Base-by-base conservation (phyloP, 306 rosid species). In the Medicago lupulina region DNA sequence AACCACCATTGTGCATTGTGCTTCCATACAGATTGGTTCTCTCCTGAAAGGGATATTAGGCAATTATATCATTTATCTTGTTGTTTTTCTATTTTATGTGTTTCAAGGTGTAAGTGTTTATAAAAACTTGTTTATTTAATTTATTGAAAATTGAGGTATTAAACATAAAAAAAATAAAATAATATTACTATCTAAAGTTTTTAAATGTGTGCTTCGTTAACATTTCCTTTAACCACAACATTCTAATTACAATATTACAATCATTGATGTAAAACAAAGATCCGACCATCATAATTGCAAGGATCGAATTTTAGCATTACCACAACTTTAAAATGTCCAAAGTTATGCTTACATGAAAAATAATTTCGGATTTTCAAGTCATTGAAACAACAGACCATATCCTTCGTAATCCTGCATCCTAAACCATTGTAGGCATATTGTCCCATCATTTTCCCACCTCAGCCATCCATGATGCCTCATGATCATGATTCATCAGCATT, bases 361-460 rank as follows among this genome's bases (percentile, higher is more conserved):
- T 50, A 81, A 62, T 63, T 76, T 54, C 11, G 1, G 34, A 15
- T n/a, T 12, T 75, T 75, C 11, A 69, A 51, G 39, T 8, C 28
- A 8, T 14, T 68, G 18, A 7, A 69, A 59, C 67, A 79, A 50
- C 78, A 71, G 9, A 53, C 41, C 70, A 54, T 46, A 67, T 50
- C 67, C 46, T 74, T 21, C 67, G 23, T 49, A 53, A 71, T 74
- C 59, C 44, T 53, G 19, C 63, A 81, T n/a, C 36, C 68, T 36
- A 78, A 70, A 61, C 19, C 21, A 71, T 8, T 6, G 0, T 31
- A 55, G 19, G 53, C 38, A 59, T 10, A 15, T 60, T 31, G 64
- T 70, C 81, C 61, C 81, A 79, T 79, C 67, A 79, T 79, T 71
- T 71, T 51, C 57, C 73, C 78, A 70, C 81, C 71, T 54, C 80